Evolutionary conservation across 1,284 basidiomycete species (phyloP), one percentile per base, ranked within the genome.

Genomic region (Cutaneotrichosporon curvatum): DNA sequence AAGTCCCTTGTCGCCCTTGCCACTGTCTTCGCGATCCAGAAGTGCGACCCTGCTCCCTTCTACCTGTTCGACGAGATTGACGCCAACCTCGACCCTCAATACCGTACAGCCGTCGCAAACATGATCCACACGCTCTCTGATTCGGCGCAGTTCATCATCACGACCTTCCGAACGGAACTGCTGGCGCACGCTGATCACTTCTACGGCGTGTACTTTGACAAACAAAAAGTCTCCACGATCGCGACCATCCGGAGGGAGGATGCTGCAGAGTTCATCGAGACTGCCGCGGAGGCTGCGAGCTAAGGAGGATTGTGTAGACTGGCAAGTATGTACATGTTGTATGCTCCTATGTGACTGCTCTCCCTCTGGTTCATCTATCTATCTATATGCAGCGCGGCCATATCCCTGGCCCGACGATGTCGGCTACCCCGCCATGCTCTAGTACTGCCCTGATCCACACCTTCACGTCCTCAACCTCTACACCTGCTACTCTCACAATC

Each of bases 1-100:
- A 98, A 98, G 68, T 92, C 91, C 2, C 76, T 99, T 11, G 95
- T 98, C 4, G 95, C 95, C 0, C 81, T 99, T 22, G 90, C 95
- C 1, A 18, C 58, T 85, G 92, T 99, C 16, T 98, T 98, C 65
- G 91, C 94, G 8, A 98, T 98, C 60, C 95, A 99, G 70, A 96
- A 95, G 72, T 97, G 92, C 69, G 95, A 99, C 65, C 95, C 95
- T 1, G 95, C 95, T 0, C 95, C 95, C 1, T 99, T 99, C 76
- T 98, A 98, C 72, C 78, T 99, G n/a, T 98, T 98, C 65, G 95
- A 99, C 68, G 95, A 99, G 83, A 97, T 97, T 63, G 94, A 98
- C 62, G 94, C 94, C 42, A 97, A 97, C 62, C 78, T 99, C 43
- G 95, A 99, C 62, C 89, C 94, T 5, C 90, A 97, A 74, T 96